Conservation (phyloP, 768 basidiomycete genomes). For the Daedaleopsis nitida region DNA sequence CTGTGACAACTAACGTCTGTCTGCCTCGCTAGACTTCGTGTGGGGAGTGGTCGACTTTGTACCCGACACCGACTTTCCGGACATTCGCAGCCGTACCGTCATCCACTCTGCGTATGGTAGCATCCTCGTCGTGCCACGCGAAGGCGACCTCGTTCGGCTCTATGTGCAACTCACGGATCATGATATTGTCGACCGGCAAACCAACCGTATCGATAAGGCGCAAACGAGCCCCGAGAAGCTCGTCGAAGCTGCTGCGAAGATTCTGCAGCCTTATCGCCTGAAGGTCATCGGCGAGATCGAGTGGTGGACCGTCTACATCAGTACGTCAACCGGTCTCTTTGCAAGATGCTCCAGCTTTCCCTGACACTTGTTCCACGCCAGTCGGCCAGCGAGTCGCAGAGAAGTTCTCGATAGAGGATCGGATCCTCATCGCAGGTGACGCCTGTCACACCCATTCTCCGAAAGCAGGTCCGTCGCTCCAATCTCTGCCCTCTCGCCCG, state of each 20-base stretch:
- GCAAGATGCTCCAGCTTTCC: neutral
- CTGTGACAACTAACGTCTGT: neutral
- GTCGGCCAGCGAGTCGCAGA: constrained; percentile 79
- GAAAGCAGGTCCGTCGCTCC: constrained; percentile 47
- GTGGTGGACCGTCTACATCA: constrained; percentile 77
- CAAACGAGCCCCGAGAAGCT: constrained; percentile 47
- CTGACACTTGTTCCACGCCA: neutral
- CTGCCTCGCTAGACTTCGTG: constrained; percentile 31
- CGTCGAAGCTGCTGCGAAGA: constrained; percentile 53
- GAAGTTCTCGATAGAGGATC: constrained; percentile 56
- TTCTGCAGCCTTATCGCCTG: constrained; percentile 58
- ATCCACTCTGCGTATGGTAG: constrained; percentile 74
- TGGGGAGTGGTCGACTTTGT: constrained; percentile 53
- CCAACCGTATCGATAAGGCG: constrained; percentile 56
- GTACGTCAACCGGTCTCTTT: constrained; percentile 40
- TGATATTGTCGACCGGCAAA: constrained; percentile 45
- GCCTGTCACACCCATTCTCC: constrained; percentile 73
- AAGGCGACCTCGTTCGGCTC: constrained; percentile 65
- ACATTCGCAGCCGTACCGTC: constrained; percentile 63
- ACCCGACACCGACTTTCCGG: constrained; percentile 77
- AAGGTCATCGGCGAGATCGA: constrained; percentile 47
- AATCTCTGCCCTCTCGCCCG: neutral
- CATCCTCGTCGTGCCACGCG: constrained; percentile 75
- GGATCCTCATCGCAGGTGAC: constrained; percentile 78
- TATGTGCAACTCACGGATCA: constrained; percentile 64